Evolutionary conservation across 768 basidiomycete genomes (phyloP), one percentile per base, ranked within the genome.

Genomic region (Rhizopogon salebrosus): DNA sequence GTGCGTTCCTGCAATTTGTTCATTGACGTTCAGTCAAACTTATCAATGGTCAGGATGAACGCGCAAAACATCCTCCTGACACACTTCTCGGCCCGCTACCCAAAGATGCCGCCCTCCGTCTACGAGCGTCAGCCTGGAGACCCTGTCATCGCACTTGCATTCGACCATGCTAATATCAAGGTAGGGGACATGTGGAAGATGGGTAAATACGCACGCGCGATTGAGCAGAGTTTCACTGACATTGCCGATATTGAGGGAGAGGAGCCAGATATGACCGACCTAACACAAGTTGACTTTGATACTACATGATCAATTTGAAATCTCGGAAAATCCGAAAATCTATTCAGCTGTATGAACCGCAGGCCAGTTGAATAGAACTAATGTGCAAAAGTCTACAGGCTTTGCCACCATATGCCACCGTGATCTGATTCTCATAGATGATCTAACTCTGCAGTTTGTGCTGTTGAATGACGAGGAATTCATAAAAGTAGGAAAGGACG

Each of bases 11-110:
- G 11, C 22, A 4, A 23, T 27, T 37, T n/a, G 27, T 16, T 36
- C 26, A 2, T 22, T 22, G 37, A 13, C 18, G 4, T 39, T 18
- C 10, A 7, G 22, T 9, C 54, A 37, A 42, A 53, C 24, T 50
- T 22, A 24, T 53, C 16, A 3, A 39, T 16, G 29, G 29, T 36
- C 52, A 95, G 92, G 55, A 95, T 95, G 94, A 75, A 80, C 9
- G 93, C 93, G 1, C 72, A 83, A 49, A 84, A 92, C 57, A 77
- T 92, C 38, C 80, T 98, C n/a, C 79, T 98, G 20, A 98, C 93
- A 0, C 95, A 98, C 66, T 98, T 98, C 71, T 97, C 94, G 9
- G 90, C 90, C 37, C 85, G 94, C 26, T 95, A 95, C 68, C 92
- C 95, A 16, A 92, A 89, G 60, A 74, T 95, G 64, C 92, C 92